Evolutionary conservation across 2,329 filamentous ascomycete species (phyloP).

Genomic region (Endothia cerciana): DNA sequence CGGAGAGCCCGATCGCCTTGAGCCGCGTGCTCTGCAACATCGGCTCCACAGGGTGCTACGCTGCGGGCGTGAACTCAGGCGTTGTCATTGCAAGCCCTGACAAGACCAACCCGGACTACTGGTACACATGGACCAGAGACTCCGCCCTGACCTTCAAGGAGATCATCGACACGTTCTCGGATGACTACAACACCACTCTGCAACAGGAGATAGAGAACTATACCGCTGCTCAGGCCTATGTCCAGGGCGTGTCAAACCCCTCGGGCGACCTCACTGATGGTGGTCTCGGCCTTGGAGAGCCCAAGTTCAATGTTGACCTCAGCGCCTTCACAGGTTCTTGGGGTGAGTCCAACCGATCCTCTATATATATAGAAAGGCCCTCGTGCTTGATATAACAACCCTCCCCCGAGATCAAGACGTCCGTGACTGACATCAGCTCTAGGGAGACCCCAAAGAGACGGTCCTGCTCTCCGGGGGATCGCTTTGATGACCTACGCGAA

Average conservation of each 20-base stretch:
- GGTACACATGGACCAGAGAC: slow-evolving; percentile 79
- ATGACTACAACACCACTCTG: slow-evolving; percentile 60
- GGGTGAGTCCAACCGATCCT: slow-evolving; percentile 56
- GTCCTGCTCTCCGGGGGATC: slow-evolving; percentile 75
- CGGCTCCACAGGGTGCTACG: slow-evolving; percentile 56
- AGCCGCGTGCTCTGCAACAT: slow-evolving; percentile 62
- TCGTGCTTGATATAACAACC: background rate
- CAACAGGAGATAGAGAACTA: slow-evolving; percentile 69
- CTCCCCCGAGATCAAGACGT: background rate
- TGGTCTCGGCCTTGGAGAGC: slow-evolving; percentile 63
- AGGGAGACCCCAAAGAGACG: slow-evolving; percentile 77
- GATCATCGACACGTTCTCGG: slow-evolving; percentile 67
- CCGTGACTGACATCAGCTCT: slow-evolving; percentile 11
- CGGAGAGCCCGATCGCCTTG: slow-evolving; percentile 56
- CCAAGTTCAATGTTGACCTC: slow-evolving; percentile 71
- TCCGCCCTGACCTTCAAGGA: slow-evolving; percentile 71
- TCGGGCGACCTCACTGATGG: slow-evolving; percentile 62
- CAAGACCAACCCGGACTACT: slow-evolving; percentile 62
- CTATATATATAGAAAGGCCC: too few relatives aligned
- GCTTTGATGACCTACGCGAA: slow-evolving; percentile 73
- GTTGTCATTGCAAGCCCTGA: slow-evolving; percentile 62
- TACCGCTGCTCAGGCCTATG: slow-evolving; percentile 65
- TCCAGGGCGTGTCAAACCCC: slow-evolving; percentile 71
- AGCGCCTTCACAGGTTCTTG: slow-evolving; percentile 68
- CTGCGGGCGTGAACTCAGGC: slow-evolving; percentile 51